Evolutionary conservation across 2,329 filamentous ascomycete genomes (phyloP).

Genomic region (Trichoderma brevicompactum): DNA sequence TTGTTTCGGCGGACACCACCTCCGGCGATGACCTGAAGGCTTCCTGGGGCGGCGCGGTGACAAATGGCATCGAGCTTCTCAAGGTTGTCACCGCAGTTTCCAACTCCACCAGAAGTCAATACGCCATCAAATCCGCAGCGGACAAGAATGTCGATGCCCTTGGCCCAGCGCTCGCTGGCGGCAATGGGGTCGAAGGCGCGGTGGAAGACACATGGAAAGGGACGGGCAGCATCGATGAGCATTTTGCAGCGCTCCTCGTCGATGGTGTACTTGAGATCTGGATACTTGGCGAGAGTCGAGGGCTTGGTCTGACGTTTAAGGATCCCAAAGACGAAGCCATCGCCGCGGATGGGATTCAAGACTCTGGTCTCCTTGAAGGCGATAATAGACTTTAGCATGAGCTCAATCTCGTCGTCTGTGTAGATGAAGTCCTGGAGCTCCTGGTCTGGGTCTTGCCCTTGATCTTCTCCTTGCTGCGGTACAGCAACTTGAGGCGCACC

Average conservation of each 20-base stretch:
- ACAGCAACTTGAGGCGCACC: conserved; percentile 26
- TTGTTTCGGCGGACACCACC: conserved; percentile 56
- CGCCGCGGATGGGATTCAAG: conserved; percentile 48
- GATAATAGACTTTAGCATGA: conserved; percentile 49
- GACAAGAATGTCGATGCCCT: conserved; percentile 42
- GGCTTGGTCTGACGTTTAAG: conserved; percentile 36
- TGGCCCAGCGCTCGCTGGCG: conserved; percentile 31
- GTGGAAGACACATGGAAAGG: conserved; percentile 57
- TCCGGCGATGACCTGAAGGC: conserved; percentile 56
- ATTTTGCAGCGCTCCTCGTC: conserved; percentile 46
- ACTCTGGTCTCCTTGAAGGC: conserved; percentile 45
- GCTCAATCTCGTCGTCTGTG: conserved; percentile 46
- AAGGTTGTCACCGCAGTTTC: conserved; percentile 48
- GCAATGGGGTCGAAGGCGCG: conserved; percentile 59
- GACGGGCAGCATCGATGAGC: conserved; percentile 49
- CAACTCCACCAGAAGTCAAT: conserved; percentile 57
- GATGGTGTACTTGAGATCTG: conserved; percentile 37
- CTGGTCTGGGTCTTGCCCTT: not conserved
- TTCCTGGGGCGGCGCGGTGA: conserved; percentile 33
- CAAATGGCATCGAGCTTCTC: conserved; percentile 45
- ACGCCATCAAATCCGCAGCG: conserved; percentile 55
- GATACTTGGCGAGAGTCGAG: conserved; percentile 20
- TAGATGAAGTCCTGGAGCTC: conserved; percentile 54
- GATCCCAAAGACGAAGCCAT: conserved; percentile 63
- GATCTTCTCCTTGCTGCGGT: not conserved